Evolutionary conservation across 352 stramenopile genomes (phyloP), one percentile per base, ranked within the genome.

Genomic region (Globisporangium spiculum): DNA sequence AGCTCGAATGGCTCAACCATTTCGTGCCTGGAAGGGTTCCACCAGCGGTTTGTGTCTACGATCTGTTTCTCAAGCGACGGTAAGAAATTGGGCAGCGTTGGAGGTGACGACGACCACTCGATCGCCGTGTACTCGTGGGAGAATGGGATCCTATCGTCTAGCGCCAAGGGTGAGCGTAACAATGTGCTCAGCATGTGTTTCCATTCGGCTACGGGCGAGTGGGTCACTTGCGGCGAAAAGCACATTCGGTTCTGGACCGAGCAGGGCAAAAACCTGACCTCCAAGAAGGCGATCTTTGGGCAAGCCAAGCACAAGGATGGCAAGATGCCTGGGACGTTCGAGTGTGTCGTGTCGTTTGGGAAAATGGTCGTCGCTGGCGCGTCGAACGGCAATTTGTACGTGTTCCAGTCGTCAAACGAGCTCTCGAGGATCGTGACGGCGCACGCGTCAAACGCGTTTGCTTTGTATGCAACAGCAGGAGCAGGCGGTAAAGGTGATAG

Each of bases 81-180:
- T 4, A 74, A 74, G 10, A 90, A 91, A 55, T 60, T 97, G 1
- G 83, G 75, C 24, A 92, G 76, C 22, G 80, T 94, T 4, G 90
- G 89, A 9, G 84, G 80, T 9, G 90, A 96, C 55, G 88, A 95
- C 66, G 86, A 97, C 56, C 89, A 95, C 69, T 94, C 76, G 2
- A 72, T 97, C 32, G 88, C 86, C 0, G 89, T 97, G 50, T 96
- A 97, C 70, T 74, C 79, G 4, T 94, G 86, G 85, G 72, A 89
- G 56, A 90, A 70, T 46, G 75, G 78, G 0, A 59, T 87, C 14
- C 62, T 94, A 1, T 44, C 63, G 0, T 74, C 82, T 2, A 83
- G 77, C 12, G 83, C 81, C 8, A 89, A 90, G 52, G 87, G 87
- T 4, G 85, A 93, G 44, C 79, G 83, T 54, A 89, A 78, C 38